Conservation (phyloP, 768 basidiomycete genomes). For the Russula emetica region DNA sequence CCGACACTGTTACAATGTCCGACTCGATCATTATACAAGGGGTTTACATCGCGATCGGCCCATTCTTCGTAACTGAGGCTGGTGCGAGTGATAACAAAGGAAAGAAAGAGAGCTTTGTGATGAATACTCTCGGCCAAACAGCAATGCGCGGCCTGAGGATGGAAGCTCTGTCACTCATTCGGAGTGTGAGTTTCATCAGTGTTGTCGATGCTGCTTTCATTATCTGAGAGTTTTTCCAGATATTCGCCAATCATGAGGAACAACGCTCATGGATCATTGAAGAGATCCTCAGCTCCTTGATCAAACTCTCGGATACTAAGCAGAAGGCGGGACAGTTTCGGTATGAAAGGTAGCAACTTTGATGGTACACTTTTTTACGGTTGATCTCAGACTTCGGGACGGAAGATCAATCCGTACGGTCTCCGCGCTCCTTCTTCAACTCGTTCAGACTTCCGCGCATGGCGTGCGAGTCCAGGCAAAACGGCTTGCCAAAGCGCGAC, state of each 20-base stretch:
- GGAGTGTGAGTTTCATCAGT: conserved; percentile 54
- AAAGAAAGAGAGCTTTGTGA: conserved; percentile 55
- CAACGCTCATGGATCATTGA: conserved; percentile 98
- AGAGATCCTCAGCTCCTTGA: conserved; percentile 86
- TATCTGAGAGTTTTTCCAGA: conserved; percentile 44
- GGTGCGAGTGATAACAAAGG: conserved; percentile 52
- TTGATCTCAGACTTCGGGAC: conserved; percentile 66
- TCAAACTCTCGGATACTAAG: conserved; percentile 84
- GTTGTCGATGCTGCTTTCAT: conserved; percentile 1
- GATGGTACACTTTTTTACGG: conserved; percentile 10
- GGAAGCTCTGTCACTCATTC: conserved; percentile 77
- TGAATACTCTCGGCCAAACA: conserved; percentile 66
- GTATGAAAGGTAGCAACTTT: conserved; percentile 41
- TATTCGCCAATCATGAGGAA: conserved; percentile 85
- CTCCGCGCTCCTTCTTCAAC: conserved; percentile 86
- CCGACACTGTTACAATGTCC: conserved; percentile 73
- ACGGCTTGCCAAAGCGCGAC: conserved; percentile 56
- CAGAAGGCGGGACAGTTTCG: conserved; percentile 87
- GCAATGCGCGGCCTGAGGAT: conserved; percentile 79
- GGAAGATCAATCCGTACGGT: conserved; percentile 91
- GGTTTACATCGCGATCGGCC: conserved; percentile 90
- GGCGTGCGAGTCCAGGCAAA: conserved; percentile 73
- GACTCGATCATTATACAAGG: conserved; percentile 89
- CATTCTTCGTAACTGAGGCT: conserved; percentile 84
- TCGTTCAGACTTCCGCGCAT: conserved; percentile 93